Base-by-base conservation (phyloP, 2,329 filamentous ascomycete genomes). In the Pseudogymnoascus sp. region DNA sequence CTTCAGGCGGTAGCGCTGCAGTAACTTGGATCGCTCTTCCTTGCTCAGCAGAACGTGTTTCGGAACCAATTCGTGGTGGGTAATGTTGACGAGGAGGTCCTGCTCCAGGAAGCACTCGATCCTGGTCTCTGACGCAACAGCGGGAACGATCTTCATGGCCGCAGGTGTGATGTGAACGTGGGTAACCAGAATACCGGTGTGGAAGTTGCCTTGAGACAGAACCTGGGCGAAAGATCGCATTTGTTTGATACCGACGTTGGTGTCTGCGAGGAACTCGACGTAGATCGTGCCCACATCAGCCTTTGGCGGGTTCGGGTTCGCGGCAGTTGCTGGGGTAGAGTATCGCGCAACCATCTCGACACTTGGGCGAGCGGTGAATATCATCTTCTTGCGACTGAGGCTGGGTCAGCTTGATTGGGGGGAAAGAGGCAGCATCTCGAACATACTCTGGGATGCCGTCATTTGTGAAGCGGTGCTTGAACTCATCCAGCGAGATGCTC, bases 41-140 rank as follows among this genome's bases (percentile, higher is more conserved):
- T 86, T 83, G 70, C 90, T 96, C 61, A 99, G 84, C 63, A 97
- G 77, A 37, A 97, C 87, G 73, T 99, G 94, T 73, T 89, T 91
- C 47, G 94, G 94, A 30, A 99, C 94, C 61, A 99, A 83, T 76
- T 97, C 93, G 78, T 99, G 94, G 74, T 92, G 90, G 63, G 93
- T 97, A 75, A 99, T 97, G 77, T 99, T 99, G 75, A 99, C 92
- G 63, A 97, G 82, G 69, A 99, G 77, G 76, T 99, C 94, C 74
- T 94, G 89, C 80, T 97, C 94, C 69, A 93, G 84, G 78, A 99
- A 99, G 73, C 91, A 90, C 79, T 99, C 94, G 71, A 97, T 90
- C 71, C 89, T 85, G 61, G 88, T 89, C 72, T 85, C 82, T 64
- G 86, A 85, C 68, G 89, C 84, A 62, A 93, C 85, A 63, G 87